phyloP scores from a whole-genome alignment of 139 green algal genomes.

The Nannochloris sp. region DNA sequence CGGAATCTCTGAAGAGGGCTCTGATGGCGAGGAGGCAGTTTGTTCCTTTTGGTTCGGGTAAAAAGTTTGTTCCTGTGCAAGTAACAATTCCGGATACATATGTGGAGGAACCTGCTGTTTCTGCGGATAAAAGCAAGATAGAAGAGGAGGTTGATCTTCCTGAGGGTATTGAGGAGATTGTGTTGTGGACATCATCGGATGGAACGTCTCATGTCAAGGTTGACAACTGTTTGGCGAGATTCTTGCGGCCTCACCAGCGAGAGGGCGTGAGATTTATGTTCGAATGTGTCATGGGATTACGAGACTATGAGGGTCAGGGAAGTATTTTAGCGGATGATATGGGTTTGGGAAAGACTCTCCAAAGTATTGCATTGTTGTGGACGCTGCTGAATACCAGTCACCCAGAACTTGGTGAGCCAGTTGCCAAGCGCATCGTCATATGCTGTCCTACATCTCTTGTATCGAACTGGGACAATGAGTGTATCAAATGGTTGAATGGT shows the following conservation, averaged over 20 bases:
- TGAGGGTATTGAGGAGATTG: slow-evolving; percentile 51
- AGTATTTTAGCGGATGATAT: slow-evolving; percentile 98
- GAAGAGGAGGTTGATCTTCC: slow-evolving; percentile 32
- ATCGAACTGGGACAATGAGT: slow-evolving; percentile 95
- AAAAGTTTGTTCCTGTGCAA: slow-evolving; percentile 29
- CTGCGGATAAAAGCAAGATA: neutral
- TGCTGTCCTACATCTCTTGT: slow-evolving; percentile 96
- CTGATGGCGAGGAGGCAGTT: slow-evolving; percentile 53
- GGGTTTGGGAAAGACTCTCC: slow-evolving; percentile 81
- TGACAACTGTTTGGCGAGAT: slow-evolving; percentile 79
- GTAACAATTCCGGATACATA: slow-evolving; percentile 6
- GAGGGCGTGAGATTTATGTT: slow-evolving; percentile 99
- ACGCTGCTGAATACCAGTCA: slow-evolving; percentile 72
- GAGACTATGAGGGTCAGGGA: slow-evolving; percentile 37
- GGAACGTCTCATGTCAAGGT: slow-evolving; percentile 43
- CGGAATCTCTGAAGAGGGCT: slow-evolving; percentile 50
- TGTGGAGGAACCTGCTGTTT: neutral
- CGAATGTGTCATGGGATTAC: slow-evolving; percentile 87
- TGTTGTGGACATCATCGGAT: slow-evolving; percentile 58
- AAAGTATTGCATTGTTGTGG: slow-evolving; percentile 89
- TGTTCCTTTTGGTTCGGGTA: slow-evolving; percentile 68
- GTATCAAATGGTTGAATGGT: slow-evolving; percentile 86
- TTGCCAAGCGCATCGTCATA: slow-evolving; percentile 81
- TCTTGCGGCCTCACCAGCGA: slow-evolving; percentile 84
- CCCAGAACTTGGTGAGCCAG: slow-evolving; percentile 46